Evolutionary conservation across 345 rosid genomes (phyloP).

Genomic region (Zanthoxylum bungeanum): DNA sequence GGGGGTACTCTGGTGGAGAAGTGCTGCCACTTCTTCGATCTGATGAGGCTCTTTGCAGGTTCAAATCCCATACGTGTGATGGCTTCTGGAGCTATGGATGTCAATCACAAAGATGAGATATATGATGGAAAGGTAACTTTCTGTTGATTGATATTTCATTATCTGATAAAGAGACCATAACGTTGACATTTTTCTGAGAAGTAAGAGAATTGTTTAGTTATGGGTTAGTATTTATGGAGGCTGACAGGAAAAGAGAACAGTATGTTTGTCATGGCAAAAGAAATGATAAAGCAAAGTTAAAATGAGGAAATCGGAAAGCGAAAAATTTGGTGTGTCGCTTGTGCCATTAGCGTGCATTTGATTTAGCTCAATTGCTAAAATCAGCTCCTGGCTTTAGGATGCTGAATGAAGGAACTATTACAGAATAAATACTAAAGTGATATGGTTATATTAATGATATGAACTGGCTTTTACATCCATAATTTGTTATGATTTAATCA

Average conservation of each 20-base stretch:
- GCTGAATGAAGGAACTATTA: background rate
- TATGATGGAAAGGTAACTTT: slow-evolving; percentile 76
- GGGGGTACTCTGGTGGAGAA: slow-evolving; percentile 98
- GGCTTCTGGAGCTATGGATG: slow-evolving; percentile 95
- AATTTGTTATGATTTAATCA: background rate
- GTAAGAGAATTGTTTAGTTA: slow-evolving; percentile 1
- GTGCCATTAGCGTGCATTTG: background rate
- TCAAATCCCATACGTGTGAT: slow-evolving; percentile 82
- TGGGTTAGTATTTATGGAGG: background rate
- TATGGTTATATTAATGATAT: background rate
- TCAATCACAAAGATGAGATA: slow-evolving; percentile 86
- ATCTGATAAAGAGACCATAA: background rate
- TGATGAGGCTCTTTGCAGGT: slow-evolving; percentile 85
- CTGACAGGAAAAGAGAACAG: background rate
- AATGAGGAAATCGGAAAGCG: background rate
- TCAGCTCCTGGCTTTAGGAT: background rate
- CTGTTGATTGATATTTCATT: background rate
- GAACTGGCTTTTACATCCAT: background rate
- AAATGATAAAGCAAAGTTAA: background rate
- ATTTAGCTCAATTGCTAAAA: background rate
- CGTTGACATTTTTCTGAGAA: background rate
- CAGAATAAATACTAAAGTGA: background rate
- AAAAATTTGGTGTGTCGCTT: background rate
- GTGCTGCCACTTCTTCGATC: slow-evolving; percentile 97
- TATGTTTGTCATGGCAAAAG: background rate